Evolutionary conservation across 805 yeast genomes (phyloP), one percentile per base, ranked within the genome.

Genomic region (Torulaspora indica): DNA sequence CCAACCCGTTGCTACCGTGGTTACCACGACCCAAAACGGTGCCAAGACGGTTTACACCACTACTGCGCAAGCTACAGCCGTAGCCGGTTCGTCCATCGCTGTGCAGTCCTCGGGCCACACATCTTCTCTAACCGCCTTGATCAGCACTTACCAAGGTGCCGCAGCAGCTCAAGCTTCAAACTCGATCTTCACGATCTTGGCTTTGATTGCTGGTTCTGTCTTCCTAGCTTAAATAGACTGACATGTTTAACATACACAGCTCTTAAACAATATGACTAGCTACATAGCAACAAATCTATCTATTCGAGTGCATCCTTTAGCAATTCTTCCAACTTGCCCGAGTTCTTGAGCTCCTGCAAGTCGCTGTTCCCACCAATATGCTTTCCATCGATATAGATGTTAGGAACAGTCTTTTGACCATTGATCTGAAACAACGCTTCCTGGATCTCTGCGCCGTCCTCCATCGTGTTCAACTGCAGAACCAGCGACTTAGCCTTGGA

Each of bases 331-430:
- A 87, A 76, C 66, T 80, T 63, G 55, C 84, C 93, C 36, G 66
- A 57, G 18, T 79, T 73, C 54, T 77, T 73, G 64, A 90, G 75
- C 42, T 76, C 73, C 69, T 89, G 95, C 52, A 91, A 72, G 56
- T 87, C 96, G 31, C 90, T 82, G 76, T 89, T 87, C 50, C 98
- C 98, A 48, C 98, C 98, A 60, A 91, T 79, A 73, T 89, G 96
- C 69, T 90, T 76, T 49, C 96, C 96, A 38, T 75, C 81, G 64
- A 91, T 88, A 71, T 84, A 91, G 56, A 91, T 77, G 65, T 85
- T 89, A 51, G 98, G 98, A 50, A 91, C 98, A 31, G 97, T 88
- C 55, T 81, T 77, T 74, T 91, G 98, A 48, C 95, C 93, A 31
- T 95, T 85, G 48, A 88, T 67, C 62, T 83, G 79, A 42, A 63